Base-by-base conservation (phyloP, 164 flowering plant species). In the Vitis rupestris region DNA sequence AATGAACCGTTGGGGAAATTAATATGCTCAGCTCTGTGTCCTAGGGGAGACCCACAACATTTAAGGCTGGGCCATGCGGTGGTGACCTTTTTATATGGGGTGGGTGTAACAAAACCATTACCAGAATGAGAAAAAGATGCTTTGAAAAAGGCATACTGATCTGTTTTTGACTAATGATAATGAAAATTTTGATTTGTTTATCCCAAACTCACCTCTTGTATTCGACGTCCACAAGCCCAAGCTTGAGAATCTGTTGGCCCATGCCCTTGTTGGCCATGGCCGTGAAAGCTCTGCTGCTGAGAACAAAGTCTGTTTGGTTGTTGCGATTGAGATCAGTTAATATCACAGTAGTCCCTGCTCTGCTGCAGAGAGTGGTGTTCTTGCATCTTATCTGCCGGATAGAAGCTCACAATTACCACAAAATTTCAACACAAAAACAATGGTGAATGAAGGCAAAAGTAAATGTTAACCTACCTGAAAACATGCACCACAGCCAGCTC, bases 401-500 rank as follows among this genome's bases (percentile, higher is more conserved):
- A 10, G 4, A 27, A n/a, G 11, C 8, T 6, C 1, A 37, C 44
- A 64, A 12, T 29, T 27, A 16, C 6, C 6, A 2, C 50, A 55
- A 55, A 73, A 54, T 9, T 15, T 23, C 44, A 10, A 8, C 58
- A 44, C 53, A 10, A 66, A 10, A 47, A 16, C 2, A 29, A 48
- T 2, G 16, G 13, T 47, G 60, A 69, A 17, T 50, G 50, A 16
- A 56, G 52, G 37, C 16, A 3, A 27, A 48, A 19, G 1, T 12
- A 8, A 31, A 50, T n/a, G 47, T 37, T 23, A 19, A 68, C 37
- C 3, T 15, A 89, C 97, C 88, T 89, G 90, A 80, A 87, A 88
- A 74, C 98, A 94, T 9, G 88, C 90, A 31, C 98, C 98, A 77
- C 98, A 95, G 13, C 94, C 96, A 81, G 90, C 88, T 23, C 99